Percentiles rank a stretch among this genome's conserved stretches.
These are phyloP conservation scores for Cyberlindnera americana DNA, from an alignment of 805 yeast species.

Conservation along the genomic window DNA sequence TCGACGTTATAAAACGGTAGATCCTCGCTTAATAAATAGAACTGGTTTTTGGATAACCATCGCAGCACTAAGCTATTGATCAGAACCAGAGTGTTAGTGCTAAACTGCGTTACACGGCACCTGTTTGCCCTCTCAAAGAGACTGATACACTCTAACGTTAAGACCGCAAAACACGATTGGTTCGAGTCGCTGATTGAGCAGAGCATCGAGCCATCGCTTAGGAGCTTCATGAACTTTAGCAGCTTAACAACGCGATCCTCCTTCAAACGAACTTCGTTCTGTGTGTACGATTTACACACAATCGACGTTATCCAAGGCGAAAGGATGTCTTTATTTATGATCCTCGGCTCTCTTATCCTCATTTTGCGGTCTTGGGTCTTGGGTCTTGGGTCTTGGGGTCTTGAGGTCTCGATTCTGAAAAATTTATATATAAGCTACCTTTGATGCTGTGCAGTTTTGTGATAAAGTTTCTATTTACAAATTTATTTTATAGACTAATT, in stretches of 20 bases:
- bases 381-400: too few relatives aligned
- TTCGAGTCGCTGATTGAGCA: conserved; percentile 12
- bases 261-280: conserved; percentile 1
- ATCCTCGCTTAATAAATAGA: conserved; percentile 3
- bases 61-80: conserved; percentile 3
- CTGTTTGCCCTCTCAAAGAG: conserved; percentile 11
- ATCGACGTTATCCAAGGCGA: not conserved
- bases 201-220: conserved; percentile 8
- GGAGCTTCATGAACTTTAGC: conserved; percentile 7
- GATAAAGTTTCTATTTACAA: conserved; percentile 3
- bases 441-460: too few relatives aligned
- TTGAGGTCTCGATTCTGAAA: too few relatives aligned
- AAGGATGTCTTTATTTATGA: conserved; percentile 6
- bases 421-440: too few relatives aligned
- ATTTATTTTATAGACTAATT: conserved; percentile 2
- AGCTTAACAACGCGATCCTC: conserved; percentile 4
- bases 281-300: not conserved
- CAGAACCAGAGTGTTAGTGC: conserved; percentile 8
- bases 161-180: conserved; percentile 5
- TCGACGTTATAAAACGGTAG: not conserved
- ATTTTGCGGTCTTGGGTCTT: too few relatives aligned
- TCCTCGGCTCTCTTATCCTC: conserved; percentile 3
- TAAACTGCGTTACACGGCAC: conserved; percentile 15
- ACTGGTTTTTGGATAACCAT: conserved; percentile 9
- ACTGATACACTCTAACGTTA: conserved; percentile 4